Evolutionary conservation across 257 asterid species (phyloP).

Genomic region (Solanum dulcamara): DNA sequence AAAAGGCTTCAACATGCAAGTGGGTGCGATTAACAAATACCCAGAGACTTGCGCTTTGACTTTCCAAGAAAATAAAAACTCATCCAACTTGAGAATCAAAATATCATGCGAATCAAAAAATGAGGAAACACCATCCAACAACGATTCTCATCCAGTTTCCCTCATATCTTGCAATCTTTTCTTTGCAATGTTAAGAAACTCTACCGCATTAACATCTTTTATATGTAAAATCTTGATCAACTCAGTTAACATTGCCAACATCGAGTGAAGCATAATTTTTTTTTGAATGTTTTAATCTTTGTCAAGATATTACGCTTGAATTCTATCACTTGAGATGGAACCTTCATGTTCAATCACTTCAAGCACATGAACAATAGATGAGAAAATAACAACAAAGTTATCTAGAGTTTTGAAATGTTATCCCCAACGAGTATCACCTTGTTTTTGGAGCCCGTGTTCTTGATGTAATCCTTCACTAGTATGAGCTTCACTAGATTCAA

Average conservation of each 20-base stretch:
- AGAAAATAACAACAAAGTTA: not conserved
- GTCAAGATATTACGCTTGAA: not conserved
- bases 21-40: not conserved
- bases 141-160: not conserved
- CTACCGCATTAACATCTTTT: not conserved
- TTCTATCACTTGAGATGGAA: not conserved
- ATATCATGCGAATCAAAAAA: not conserved
- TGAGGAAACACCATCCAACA: not conserved
- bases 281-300: no score
- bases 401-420: not conserved
- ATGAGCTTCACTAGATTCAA: not conserved
- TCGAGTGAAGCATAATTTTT: not conserved
- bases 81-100: not conserved
- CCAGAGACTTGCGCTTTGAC: not conserved
- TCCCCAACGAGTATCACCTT: not conserved
- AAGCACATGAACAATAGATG: no score
- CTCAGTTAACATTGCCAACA: not conserved
- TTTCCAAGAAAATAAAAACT: no score
- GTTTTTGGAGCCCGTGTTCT: not conserved
- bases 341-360: not conserved
- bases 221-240: not conserved
- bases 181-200: not conserved
- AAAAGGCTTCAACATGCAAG: not conserved
- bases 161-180: not conserved
- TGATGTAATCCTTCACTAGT: not conserved